Evolutionary conservation across 2,329 filamentous ascomycete genomes (phyloP).

Genomic region (Fusarium caatingaense): DNA sequence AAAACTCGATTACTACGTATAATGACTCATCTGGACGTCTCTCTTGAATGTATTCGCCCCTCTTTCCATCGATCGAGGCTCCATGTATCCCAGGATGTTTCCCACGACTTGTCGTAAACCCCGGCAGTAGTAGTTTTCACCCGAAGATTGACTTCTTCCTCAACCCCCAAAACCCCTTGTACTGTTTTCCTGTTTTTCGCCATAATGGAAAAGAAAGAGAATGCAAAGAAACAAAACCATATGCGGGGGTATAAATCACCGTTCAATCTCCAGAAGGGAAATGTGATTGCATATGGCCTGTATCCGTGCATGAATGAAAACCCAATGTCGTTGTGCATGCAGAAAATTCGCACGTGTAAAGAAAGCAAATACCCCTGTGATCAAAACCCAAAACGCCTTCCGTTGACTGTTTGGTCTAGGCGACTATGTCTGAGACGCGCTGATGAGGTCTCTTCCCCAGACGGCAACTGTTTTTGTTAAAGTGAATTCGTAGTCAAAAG

Average conservation of each 20-base stretch:
- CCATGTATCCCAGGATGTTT: constrained; percentile 19
- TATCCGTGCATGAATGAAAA: constrained; percentile 27
- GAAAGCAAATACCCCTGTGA: constrained; percentile 21
- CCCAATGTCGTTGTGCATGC: constrained; percentile 14
- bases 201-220: constrained; percentile 17
- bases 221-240: constrained; percentile 26
- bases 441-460: background rate
- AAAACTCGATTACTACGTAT: constrained; percentile 19
- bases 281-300: constrained; percentile 5
- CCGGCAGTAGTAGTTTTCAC: constrained; percentile 7
- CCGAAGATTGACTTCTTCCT: constrained; percentile 10
- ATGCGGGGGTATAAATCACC: constrained; percentile 8
- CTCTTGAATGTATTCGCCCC: constrained; percentile 9
- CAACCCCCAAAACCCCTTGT: constrained; percentile 17
- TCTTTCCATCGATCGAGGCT: background rate
- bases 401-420: background rate
- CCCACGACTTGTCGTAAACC: constrained; percentile 25
- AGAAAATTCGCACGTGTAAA: constrained; percentile 15
- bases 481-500: constrained; percentile 13
- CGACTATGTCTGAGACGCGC: background rate
- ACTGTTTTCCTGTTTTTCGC: constrained; percentile 9
- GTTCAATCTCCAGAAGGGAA: constrained; percentile 25
- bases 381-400: constrained; percentile 22
- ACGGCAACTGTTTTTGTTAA: background rate
- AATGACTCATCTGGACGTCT: constrained; percentile 24